Base-by-base conservation (phyloP, 805 yeast genomes). In the Starmerella tilneyi region DNA sequence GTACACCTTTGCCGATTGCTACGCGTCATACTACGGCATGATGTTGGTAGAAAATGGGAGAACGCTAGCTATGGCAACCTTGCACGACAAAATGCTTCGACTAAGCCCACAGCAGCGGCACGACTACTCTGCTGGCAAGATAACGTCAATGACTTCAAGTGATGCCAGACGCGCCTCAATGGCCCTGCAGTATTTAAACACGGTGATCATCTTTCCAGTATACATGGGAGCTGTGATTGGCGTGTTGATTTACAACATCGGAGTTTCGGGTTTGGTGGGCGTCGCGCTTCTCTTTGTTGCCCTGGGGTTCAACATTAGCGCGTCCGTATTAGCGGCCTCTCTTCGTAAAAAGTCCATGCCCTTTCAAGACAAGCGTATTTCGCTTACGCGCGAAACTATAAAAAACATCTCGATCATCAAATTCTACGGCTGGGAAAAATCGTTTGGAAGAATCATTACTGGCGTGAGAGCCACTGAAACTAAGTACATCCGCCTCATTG, bases 371-470 rank as follows among this genome's bases (percentile, higher is more conserved):
- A 62, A 66, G 19, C 76, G 96, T 57, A 83, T 86, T 16, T 70
- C 77, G 39, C 69, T 75, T 44, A 76, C 84, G 62, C 80, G 82
- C 53, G 96, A 86, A 61, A 74, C 84, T 27, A 66, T 88, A 52
- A 76, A 73, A 56, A 76, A 81, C 53, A 74, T 88, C 69, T 82
- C 81, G 58, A 73, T 80, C 61, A 82, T 86, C 61, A 86, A 88
- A 65, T 81, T 73, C 60, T 86, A 86, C 60, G 83, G 94, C 0
- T 86, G 96, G 96, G 96, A 88, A 64, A 69, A 69, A 28, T 84
- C 96, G 0, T 88, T 84, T 59, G 67, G 69, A 41, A 60, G 68
- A 9, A 66, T 70, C 40, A 71, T 88, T 30, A 19, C 21, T 3
- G 33, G 15, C 2, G 16, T 41, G n/a, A 40, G 53, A 7, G 13